Evolutionary conservation across 208 protist genomes (phyloP).

Genomic region (Crithidia brevicula): DNA sequence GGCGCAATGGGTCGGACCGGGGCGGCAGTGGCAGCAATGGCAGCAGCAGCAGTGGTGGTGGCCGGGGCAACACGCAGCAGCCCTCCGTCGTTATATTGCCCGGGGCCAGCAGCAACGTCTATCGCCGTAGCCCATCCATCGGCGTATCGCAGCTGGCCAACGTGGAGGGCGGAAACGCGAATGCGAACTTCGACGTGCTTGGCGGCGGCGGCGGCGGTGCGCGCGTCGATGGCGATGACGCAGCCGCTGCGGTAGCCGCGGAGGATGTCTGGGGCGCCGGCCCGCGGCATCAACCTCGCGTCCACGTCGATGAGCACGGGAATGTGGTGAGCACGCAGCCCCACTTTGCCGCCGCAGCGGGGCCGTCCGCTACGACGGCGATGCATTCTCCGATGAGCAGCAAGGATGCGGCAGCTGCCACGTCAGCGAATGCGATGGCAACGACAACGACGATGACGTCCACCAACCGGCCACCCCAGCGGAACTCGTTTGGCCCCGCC

Average conservation of each 20-base stretch:
- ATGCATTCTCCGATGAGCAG: not conserved
- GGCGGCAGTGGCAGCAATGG: not conserved
- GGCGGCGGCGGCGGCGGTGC: no score
- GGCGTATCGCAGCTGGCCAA: not conserved
- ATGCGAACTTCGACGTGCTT: no score
- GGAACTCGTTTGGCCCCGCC: constrained; percentile 4
- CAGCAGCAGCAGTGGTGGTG: not conserved
- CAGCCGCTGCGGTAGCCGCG: not conserved
- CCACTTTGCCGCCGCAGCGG: not conserved
- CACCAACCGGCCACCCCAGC: not conserved
- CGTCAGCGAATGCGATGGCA: not conserved
- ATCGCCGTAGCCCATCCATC: constrained; percentile 3
- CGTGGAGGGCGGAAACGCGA: not conserved
- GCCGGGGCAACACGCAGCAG: constrained; percentile 19
- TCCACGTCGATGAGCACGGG: not conserved
- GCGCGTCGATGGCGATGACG: not conserved
- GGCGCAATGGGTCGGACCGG: no score
- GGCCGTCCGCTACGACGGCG: not conserved
- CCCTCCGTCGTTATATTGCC: constrained; percentile 21
- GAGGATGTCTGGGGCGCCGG: constrained; percentile 30
- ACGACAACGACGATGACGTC: no score
- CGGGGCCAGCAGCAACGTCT: constrained; percentile 12
- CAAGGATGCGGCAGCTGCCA: not conserved
- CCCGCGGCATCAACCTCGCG: constrained; percentile 16
- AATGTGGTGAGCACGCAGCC: not conserved